Conservation (phyloP, 495 filamentous ascomycete species). For the Astrothelium subdiscretum region DNA sequence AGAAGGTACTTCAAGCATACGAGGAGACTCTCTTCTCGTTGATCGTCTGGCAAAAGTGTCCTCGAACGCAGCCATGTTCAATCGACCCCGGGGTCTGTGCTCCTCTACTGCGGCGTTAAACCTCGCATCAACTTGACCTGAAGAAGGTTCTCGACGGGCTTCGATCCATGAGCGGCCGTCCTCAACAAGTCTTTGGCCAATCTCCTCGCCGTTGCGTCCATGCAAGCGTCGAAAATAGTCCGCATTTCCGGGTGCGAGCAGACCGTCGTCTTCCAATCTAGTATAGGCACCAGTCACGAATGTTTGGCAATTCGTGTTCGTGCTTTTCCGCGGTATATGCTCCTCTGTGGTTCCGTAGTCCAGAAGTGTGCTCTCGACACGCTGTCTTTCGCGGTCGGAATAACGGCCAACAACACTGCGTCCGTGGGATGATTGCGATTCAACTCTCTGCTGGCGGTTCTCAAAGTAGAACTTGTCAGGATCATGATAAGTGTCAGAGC, state of each 20-base stretch:
- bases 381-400: neutral
- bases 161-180: neutral
- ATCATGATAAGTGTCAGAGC: neutral
- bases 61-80: neutral
- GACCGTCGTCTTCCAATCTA: neutral
- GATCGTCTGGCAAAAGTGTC: neutral
- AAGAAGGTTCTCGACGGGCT: neutral
- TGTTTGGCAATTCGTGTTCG: neutral
- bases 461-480: neutral
- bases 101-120: neutral
- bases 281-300: neutral
- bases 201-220: neutral
- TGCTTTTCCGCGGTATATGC: neutral
- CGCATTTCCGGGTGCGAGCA: neutral
- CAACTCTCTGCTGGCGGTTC: neutral
- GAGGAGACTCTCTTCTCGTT: neutral
- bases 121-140: neutral
- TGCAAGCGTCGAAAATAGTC: neutral
- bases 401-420: neutral
- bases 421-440: neutral
- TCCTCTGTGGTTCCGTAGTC: neutral
- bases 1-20: neutral
- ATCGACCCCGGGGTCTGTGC: neutral
- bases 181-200: neutral
- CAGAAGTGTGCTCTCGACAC: neutral